Base-by-base conservation (phyloP, 2,329 filamentous ascomycete species). In the Ambrosiella beaveri region DNA sequence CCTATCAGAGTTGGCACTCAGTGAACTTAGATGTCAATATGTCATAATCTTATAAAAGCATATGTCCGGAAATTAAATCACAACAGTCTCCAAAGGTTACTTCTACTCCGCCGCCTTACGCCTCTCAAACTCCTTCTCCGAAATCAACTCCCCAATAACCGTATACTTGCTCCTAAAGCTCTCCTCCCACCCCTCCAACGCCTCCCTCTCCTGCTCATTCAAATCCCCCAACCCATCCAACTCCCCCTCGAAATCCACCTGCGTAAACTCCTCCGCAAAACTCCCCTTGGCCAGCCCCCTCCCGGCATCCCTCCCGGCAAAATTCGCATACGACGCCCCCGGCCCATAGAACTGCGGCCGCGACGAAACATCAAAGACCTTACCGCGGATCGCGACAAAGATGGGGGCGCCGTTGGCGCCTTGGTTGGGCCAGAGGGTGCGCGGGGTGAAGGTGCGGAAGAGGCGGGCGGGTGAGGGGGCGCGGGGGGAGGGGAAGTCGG, bases 331-430 rank as follows among this genome's bases (percentile, higher is more conserved):
- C 1, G 91, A 89, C 0, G 91, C 91, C 11, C 89, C 90, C 17
- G 93, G 93, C 3, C 93, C 93, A 72, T 98, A 98, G 71, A 97
- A 97, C 74, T 94, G 90, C 66, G 85, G 81, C 27, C 93, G 91
- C 12, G 82, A 74, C 0, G 84, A 82, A 27, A 97, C 91, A 68
- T 98, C 93, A 68, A 96, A 97, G 62, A 97, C 84, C 55, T 82
- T 82, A 56, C 93, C 90, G 47, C 88, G 86, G 15, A 97, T 89
- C n/a, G 88, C 86, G 54, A 98, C 79, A 71, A 88, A 95, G 59
- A 97, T 87, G 54, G 88, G 88, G 64, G 73, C 74, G 65, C 77
- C 78, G 65, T 86, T 77, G 57, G 75, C 73, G 68, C 93, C 93
- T 72, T 91, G 90, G 77, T 83, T 91, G 38, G 88, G 86, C 37